Base-by-base conservation (phyloP, 2,329 filamentous ascomycete species). In the Leptographium lundbergii region DNA sequence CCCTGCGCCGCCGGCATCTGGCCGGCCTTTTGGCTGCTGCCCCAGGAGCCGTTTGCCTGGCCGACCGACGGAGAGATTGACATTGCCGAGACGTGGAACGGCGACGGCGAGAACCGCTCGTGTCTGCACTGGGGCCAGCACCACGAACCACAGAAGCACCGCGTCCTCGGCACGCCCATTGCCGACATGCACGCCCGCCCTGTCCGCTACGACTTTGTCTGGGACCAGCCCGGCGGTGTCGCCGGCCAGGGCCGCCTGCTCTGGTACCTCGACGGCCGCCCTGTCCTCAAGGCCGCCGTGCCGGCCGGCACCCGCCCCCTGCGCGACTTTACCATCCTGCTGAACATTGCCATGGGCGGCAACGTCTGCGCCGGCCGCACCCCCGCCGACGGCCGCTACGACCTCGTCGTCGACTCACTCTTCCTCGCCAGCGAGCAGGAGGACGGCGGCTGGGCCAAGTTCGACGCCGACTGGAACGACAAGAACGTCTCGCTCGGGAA, bases 41-140 rank as follows among this genome's bases (percentile, higher is more conserved):
- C 60, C 1, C 54, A 51, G 27, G 60, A 61, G 34, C 60, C 57
- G 2, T 61, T 61, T 27, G 9, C 27, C 3, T 61, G 60, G 57
- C 60, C 60, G 9, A 61, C 60, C 13, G 57, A 61, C 25, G 60
- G 57, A 50, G 57, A 61, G 54, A 53, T 59, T 4, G 60, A 61
- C 54, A 57, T 61, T 51, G 50, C 54, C 25, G 60, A 61, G 51
- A 61, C 57, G 4, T 61, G 60, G 60, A 61, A 61, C 54, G 60
- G 60, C 48, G 60, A 61, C 54, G n/a, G 32, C 29, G 48, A 57
- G 54, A 61, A 61, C 54, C 57, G 56, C 42, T 54, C 57, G 2
- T 59, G 60, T 24, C 57, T 61, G 50, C 57, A 59, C 60, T 61
- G 60, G 60, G 60, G 60, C 54, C 34, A 42, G 2, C 54, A 59